Conservation (phyloP, 164 flowering plant species). For the Santalum album region DNA sequence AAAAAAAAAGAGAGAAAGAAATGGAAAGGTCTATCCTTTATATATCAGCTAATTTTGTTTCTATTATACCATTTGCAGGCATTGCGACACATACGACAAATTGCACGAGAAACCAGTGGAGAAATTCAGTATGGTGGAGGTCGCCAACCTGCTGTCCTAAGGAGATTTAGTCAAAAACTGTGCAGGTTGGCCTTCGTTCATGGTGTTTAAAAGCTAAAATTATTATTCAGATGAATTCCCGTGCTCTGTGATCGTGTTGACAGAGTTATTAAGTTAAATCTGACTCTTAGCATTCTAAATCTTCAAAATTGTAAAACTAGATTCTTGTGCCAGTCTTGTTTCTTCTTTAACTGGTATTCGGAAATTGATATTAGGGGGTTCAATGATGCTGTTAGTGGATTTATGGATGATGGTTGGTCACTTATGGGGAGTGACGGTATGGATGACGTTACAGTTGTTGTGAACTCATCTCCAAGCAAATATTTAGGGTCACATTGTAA, state of each 20-base stretch:
- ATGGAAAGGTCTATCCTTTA: too few relatives aligned
- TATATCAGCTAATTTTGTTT: background rate
- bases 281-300: too few relatives aligned
- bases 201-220: background rate
- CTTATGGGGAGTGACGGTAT: slow-evolving; percentile 56
- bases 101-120: slow-evolving; percentile 68
- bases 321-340: background rate
- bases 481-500: slow-evolving; percentile 39
- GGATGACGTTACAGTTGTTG: slow-evolving; percentile 67
- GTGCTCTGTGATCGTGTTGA: too few relatives aligned
- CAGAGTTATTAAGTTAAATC: too few relatives aligned
- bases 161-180: slow-evolving; percentile 68
- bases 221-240: too few relatives aligned
- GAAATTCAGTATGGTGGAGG: slow-evolving; percentile 57
- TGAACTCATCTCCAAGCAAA: slow-evolving; percentile 60
- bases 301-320: too few relatives aligned
- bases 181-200: slow-evolving; percentile 35
- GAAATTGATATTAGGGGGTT: slow-evolving; percentile 45
- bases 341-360: background rate
- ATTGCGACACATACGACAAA: slow-evolving; percentile 62
- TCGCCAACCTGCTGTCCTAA: slow-evolving; percentile 71
- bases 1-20: too few relatives aligned
- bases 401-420: slow-evolving; percentile 85
- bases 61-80: slow-evolving; percentile 29
- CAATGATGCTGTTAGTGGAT: slow-evolving; percentile 82